Evolutionary conservation across 768 basidiomycete species (phyloP), one percentile per base, ranked within the genome.

Genomic region (Sarcomyxa edulis): DNA sequence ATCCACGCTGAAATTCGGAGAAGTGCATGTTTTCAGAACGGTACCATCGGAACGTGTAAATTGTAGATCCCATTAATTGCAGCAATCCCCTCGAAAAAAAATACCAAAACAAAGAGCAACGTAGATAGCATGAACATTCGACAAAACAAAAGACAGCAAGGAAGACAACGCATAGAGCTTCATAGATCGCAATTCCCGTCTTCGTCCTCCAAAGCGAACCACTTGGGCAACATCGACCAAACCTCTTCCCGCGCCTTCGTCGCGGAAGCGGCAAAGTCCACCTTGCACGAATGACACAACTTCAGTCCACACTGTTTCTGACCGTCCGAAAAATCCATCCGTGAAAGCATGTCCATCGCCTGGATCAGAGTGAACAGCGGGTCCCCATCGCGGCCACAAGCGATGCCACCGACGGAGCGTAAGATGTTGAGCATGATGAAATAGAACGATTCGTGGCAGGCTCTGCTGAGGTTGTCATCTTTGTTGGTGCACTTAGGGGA

Each of bases 401-500:
- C 74, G 41, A 87, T 78, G 0, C 85, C 85, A 0, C 81, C 78
- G 30, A 87, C 72, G 15, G 78, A 72, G 40, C 84, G 76, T 28
- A 86, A 59, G 21, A 81, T 62, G 55, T 87, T 85, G 41, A 87
- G 71, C 65, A 74, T 75, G 61, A 88, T 76, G 54, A 78, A 84
- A 59, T 85, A 82, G 59, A 83, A 84, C 10, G 83, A 81, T 36
- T 85, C 81, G 41, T 63, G 61, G 57, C 85, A 88, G 35, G 57
- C 48, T 22, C 62, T 40, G 38, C 64, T 61, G 2, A 61, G 55
- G 9, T 51, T 26, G 6, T 61, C 65, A 36, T 61, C 46, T 11
- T 66, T 52, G 16, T 76, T 65, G 4, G 60, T 50, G 52, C 84
- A 87, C 8, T 66, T 61, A 0, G 54, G 41, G 4, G 81, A 69